Evolutionary conservation across 2,329 filamentous ascomycete genomes (phyloP).

Genomic region (Fusarium napiforme): DNA sequence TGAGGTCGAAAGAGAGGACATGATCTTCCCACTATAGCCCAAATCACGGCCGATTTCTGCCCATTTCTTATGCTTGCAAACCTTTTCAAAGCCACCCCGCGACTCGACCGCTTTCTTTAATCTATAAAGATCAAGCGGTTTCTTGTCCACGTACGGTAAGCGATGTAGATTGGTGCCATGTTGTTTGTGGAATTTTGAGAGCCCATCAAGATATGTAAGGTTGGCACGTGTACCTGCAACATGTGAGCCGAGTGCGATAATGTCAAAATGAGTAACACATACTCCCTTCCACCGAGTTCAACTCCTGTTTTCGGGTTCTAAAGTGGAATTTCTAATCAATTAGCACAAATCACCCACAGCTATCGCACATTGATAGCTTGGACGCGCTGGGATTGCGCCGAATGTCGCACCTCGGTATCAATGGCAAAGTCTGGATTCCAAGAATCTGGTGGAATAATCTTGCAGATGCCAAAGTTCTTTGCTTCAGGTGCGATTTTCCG

Average conservation of each 20-base stretch:
- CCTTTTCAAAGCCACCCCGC: constrained; percentile 92
- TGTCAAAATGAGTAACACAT: constrained; percentile 52
- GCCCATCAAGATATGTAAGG: constrained; percentile 92
- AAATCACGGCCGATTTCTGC: constrained; percentile 96
- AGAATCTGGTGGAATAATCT: constrained; percentile 90
- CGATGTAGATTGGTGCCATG: constrained; percentile 94
- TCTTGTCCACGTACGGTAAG: constrained; percentile 96
- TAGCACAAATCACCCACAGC: constrained; percentile 8
- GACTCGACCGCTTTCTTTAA: constrained; percentile 97
- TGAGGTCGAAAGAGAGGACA: constrained; percentile 97
- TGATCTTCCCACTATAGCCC: constrained; percentile 98
- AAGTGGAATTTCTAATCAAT: constrained; percentile 87
- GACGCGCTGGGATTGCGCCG: constrained; percentile 17
- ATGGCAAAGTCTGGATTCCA: constrained; percentile 98
- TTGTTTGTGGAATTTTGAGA: constrained; percentile 96
- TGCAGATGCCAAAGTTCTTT: constrained; percentile 89
- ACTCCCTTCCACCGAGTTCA: constrained; percentile 99
- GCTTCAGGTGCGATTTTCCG: constrained; percentile 90
- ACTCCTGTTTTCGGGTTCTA: constrained; percentile 91
- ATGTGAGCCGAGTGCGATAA: constrained; percentile 48
- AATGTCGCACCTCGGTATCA: constrained; percentile 82
- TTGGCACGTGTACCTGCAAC: constrained; percentile 87
- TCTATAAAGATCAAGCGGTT: constrained; percentile 93
- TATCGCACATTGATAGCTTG: constrained; percentile 2
- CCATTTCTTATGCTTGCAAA: constrained; percentile 99